These are phyloP conservation scores for Prunus kanzakura DNA, from an alignment of 306 rosid genomes.

Conservation along the genomic window DNA sequence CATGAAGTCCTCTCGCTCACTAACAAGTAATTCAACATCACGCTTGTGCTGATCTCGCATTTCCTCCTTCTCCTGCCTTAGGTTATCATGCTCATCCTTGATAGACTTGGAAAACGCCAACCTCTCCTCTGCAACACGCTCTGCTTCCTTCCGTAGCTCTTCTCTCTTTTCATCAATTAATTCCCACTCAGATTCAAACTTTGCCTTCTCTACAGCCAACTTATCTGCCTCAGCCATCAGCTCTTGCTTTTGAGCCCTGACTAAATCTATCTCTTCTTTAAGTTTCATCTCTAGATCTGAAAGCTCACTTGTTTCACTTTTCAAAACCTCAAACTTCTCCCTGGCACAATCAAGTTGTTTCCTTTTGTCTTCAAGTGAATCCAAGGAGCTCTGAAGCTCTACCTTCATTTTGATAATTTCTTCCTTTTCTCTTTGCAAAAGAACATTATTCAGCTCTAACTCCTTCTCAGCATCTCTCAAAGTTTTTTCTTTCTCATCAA, in stretches of 20 bases:
- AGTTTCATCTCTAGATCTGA: slow-evolving; percentile 76
- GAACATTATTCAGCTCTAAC: slow-evolving; percentile 52
- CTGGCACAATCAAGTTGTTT: slow-evolving; percentile 55
- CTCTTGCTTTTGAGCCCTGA: slow-evolving; percentile 74
- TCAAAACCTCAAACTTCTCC: slow-evolving; percentile 65
- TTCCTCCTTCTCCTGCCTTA: slow-evolving; percentile 62
- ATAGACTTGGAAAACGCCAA: slow-evolving; percentile 57
- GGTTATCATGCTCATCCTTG: slow-evolving; percentile 69
- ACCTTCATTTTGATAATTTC: slow-evolving; percentile 55
- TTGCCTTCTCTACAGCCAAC: slow-evolving; percentile 75
- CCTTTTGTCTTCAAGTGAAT: slow-evolving; percentile 55
- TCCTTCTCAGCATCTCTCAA: slow-evolving; percentile 54
- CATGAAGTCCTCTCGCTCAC: slow-evolving; percentile 85
- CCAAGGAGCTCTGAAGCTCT: slow-evolving; percentile 57
- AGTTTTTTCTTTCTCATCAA: slow-evolving; percentile 61
- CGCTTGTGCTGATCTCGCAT: slow-evolving; percentile 62
- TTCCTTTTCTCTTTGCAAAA: slow-evolving; percentile 66
- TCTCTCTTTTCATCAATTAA: slow-evolving; percentile 86
- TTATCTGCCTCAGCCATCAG: slow-evolving; percentile 73
- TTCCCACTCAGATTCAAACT: slow-evolving; percentile 97
- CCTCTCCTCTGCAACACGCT: slow-evolving; percentile 64
- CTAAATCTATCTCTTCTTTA: slow-evolving; percentile 85
- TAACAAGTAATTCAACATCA: slow-evolving; percentile 59
- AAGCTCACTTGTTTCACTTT: slow-evolving; percentile 73
- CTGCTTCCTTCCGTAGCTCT: slow-evolving; percentile 65